Percentiles rank a stretch among this genome's conserved stretches.
phyloP scores from a whole-genome alignment of 768 basidiomycete genomes.

The Suillus subaureus region DNA sequence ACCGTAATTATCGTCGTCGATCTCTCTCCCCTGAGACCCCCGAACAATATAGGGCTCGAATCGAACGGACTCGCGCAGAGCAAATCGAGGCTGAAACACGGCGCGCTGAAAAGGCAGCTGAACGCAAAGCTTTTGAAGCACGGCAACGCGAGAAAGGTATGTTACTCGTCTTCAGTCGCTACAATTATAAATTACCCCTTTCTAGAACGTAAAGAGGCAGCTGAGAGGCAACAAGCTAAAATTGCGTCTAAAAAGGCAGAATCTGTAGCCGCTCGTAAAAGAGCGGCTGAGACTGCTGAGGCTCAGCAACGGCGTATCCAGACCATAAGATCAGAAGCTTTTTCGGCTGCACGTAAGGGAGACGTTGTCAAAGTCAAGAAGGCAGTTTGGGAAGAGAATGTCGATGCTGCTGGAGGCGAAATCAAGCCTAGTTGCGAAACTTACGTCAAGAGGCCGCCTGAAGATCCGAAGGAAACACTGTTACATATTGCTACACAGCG shows the following conservation, averaged over 20 bases:
- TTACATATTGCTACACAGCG: slow-evolving; percentile 64
- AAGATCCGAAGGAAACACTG: slow-evolving; percentile 67
- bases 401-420: slow-evolving; percentile 76
- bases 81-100: slow-evolving; percentile 57
- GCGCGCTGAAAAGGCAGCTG: slow-evolving; percentile 49
- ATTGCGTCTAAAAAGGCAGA: slow-evolving; percentile 56
- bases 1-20: slow-evolving; percentile 19
- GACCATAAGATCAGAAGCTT: slow-evolving; percentile 57
- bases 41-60: slow-evolving; percentile 55
- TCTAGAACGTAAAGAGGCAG: slow-evolving; percentile 57
- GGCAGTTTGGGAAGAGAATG: slow-evolving; percentile 67
- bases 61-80: slow-evolving; percentile 52
- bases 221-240: slow-evolving; percentile 59
- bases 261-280: slow-evolving; percentile 47
- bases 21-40: slow-evolving; percentile 42
- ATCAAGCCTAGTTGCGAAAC: slow-evolving; percentile 55
- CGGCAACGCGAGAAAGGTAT: slow-evolving; percentile 55
- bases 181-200: slow-evolving; percentile 11
- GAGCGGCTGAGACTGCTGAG: slow-evolving; percentile 50
- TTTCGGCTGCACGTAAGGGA: slow-evolving; percentile 63
- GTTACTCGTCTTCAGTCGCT: slow-evolving; percentile 15
- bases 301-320: slow-evolving; percentile 54
- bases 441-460: slow-evolving; percentile 46
- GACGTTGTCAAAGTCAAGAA: slow-evolving; percentile 57
- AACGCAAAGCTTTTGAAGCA: slow-evolving; percentile 47